Conservation (phyloP, 73 alveolate species). For the Paramecium tetraurelia region DNA sequence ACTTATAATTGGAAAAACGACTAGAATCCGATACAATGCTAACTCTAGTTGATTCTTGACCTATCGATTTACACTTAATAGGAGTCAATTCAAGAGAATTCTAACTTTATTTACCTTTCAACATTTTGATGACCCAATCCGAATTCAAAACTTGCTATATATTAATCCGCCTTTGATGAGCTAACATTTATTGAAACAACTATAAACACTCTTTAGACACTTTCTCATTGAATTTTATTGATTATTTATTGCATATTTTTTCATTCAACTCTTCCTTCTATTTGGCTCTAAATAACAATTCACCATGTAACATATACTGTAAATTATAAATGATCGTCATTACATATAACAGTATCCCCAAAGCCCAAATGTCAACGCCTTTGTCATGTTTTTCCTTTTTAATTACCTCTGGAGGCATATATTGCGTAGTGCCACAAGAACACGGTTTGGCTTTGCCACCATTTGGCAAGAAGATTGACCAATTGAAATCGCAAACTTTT, state of each 20-base stretch:
- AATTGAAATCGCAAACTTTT: conserved; percentile 34
- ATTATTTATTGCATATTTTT: not conserved
- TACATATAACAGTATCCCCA: conserved; percentile 9
- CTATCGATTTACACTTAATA: not conserved
- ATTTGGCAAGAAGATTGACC: not conserved
- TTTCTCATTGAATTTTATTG: not conserved
- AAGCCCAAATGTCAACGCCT: conserved; percentile 20
- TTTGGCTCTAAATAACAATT: not conserved
- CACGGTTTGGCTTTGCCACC: conserved; percentile 15
- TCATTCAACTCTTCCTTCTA: not conserved
- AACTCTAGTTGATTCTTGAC: not conserved
- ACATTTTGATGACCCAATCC: not conserved
- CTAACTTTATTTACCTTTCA: not conserved
- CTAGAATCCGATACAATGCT: not conserved
- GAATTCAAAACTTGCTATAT: not conserved
- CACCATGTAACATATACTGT: not conserved
- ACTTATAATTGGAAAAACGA: not conserved
- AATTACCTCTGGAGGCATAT: conserved; percentile 29
- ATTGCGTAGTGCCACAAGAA: conserved; percentile 18
- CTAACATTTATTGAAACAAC: not conserved
- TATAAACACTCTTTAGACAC: not conserved
- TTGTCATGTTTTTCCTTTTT: not conserved
- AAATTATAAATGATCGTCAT: not conserved
- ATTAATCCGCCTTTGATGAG: not conserved
- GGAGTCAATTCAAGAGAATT: not conserved